These are phyloP conservation scores for Alternaria sp. DNA, from an alignment of 2,329 filamentous ascomycete species.

Conservation along the genomic window DNA sequence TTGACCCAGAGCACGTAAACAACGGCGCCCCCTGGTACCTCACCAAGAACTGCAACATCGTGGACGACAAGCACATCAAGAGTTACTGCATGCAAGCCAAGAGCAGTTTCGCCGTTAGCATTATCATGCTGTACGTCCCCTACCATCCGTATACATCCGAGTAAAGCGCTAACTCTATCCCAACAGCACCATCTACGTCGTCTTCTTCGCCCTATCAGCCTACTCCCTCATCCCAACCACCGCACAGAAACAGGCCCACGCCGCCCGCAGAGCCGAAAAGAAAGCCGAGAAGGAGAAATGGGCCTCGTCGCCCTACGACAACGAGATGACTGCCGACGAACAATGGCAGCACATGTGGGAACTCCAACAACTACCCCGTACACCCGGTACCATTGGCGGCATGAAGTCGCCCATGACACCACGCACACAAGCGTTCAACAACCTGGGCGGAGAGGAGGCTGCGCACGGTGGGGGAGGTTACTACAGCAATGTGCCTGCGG, in stretches of 20 bases:
- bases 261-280: conserved; percentile 38
- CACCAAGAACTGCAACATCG: conserved; percentile 70
- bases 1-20: conserved; percentile 68
- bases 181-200: conserved; percentile 64
- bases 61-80: conserved; percentile 60
- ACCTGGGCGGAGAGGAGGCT: conserved; percentile 29
- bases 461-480: conserved; percentile 12
- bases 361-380: conserved; percentile 47
- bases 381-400: conserved; percentile 38
- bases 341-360: conserved; percentile 54
- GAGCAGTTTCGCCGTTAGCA: conserved; percentile 67
- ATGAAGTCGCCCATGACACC: conserved; percentile 44
- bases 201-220: conserved; percentile 65
- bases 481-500: conserved; percentile 12
- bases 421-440: conserved; percentile 42
- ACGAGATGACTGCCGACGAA: conserved; percentile 46
- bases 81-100: conserved; percentile 72
- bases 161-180: conserved; percentile 3
- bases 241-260: conserved; percentile 31
- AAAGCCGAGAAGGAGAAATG: conserved; percentile 47
- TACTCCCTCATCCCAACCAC: conserved; percentile 60
- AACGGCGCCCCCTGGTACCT: conserved; percentile 76
- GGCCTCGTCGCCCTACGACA: conserved; percentile 32
- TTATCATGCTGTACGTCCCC: conserved; percentile 70
- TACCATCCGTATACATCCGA: background rate